Evolutionary conservation across 148 eudicot species (phyloP), one percentile per base, ranked within the genome.

Genomic region (Dysphania ambrosioides): DNA sequence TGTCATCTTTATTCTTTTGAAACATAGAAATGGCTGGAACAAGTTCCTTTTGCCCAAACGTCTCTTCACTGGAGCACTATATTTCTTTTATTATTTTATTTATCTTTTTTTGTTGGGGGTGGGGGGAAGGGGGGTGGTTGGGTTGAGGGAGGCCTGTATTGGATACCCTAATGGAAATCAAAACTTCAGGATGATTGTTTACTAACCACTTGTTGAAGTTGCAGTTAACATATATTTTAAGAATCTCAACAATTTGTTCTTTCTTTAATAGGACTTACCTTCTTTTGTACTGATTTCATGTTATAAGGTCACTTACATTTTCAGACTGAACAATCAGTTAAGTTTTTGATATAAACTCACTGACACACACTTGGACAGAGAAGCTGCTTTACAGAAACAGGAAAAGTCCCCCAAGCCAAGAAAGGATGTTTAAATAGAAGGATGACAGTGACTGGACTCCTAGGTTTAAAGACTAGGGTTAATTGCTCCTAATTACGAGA

Each of bases 1-100:
- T 24, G 57, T 44, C 53, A 13, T 38, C 35, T 64, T 62, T 42
- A 74, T 40, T 41, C 40, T 69, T n/a, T 26, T 56, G 30, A 30
- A 64, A 73, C 60, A 29, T 49, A 78, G n/a, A 56, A 35, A 18
- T 57, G 18, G 66, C n/a, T 32, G 18, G 68, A n/a, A 44, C 19
- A 47, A 24, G 72, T 60, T 42, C 10, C 21, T 66, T 35, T 40
- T n/a, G 38, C 24, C 6, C n/a, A n/a, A 56, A 75, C 38, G 4
- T 66, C 26, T 65, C 51, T 66, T 66, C 53, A 38, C 27, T 67
- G 23, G n/a, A 63, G 9, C 11, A 15, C 18, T 13, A 8, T 68
- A 51, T 51, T n/a, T n/a, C n/a, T n/a, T n/a, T n/a, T n/a, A n/a
- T n/a, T n/a, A n/a, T n/a, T n/a, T n/a, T n/a, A n/a, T n/a, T n/a